Conservation (phyloP, 805 yeast species). For the Zygoascus bituminiphila region DNA sequence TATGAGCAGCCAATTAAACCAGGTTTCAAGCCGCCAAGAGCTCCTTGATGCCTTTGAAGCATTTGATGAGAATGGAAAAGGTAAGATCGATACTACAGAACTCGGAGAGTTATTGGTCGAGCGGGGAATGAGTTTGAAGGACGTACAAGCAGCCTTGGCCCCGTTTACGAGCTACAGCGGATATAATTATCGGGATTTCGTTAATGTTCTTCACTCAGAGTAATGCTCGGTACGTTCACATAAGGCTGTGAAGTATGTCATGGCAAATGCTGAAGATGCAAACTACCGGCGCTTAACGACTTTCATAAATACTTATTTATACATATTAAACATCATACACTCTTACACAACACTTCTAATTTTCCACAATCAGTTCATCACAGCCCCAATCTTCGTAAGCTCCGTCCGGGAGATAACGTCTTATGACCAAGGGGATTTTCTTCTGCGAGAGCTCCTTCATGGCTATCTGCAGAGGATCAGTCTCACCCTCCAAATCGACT, state of each 20-base stretch:
- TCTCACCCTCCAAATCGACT: constrained; percentile 97
- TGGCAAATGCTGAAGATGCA: too few species aligned
- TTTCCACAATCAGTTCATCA: constrained; percentile 90
- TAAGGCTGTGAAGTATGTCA: too few species aligned
- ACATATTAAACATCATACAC: not conserved
- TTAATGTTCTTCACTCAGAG: constrained; percentile 29
- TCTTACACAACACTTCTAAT: constrained; percentile 26
- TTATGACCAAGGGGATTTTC: constrained; percentile 88
- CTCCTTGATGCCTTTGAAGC: constrained; percentile 51
- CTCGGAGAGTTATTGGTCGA: constrained; percentile 44
- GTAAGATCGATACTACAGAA: constrained; percentile 41
- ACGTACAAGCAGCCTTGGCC: constrained; percentile 40
- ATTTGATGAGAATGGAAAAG: constrained; percentile 32
- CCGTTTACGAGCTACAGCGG: constrained; percentile 49
- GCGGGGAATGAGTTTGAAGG: constrained; percentile 33
- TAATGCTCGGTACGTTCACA: too few species aligned
- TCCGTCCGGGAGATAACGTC: constrained; percentile 96
- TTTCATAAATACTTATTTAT: too few species aligned
- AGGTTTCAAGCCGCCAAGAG: constrained; percentile 45
- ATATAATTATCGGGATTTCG: constrained; percentile 57
- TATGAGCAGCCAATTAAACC: constrained; percentile 48
- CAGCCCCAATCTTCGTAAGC: constrained; percentile 98
- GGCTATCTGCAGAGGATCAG: constrained; percentile 96
- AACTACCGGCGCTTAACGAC: too few species aligned
- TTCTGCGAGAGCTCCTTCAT: constrained; percentile 93